Evolutionary conservation across 2,329 filamentous ascomycete genomes (phyloP).

Genomic region (Ascochyta lentis): DNA sequence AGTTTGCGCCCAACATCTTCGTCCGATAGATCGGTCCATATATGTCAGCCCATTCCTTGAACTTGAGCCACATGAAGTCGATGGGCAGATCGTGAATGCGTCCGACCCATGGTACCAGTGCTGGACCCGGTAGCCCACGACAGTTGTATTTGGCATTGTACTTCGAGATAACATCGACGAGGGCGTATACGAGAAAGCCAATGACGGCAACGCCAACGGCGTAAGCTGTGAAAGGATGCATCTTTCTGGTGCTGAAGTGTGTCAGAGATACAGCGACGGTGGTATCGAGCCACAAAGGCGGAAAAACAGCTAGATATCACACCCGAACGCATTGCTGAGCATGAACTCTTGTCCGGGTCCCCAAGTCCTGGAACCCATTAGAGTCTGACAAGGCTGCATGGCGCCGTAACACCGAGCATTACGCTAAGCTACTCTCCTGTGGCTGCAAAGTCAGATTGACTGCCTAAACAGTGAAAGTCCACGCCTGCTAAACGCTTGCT

Average conservation of each 20-base stretch:
- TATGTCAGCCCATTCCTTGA: slow-evolving; percentile 49
- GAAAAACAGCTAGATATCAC: slow-evolving; percentile 27
- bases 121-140: slow-evolving; percentile 51
- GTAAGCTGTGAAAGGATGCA: slow-evolving; percentile 53
- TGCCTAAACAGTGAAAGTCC: neutral
- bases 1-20: slow-evolving; percentile 51
- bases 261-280: slow-evolving; percentile 2
- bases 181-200: slow-evolving; percentile 45
- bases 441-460: neutral
- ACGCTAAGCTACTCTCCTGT: neutral
- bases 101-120: slow-evolving; percentile 46
- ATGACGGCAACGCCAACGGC: slow-evolving; percentile 47
- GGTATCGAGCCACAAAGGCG: slow-evolving; percentile 8
- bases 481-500: neutral
- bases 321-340: slow-evolving; percentile 4
- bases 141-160: slow-evolving; percentile 48
- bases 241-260: slow-evolving; percentile 15
- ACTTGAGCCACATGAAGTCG: slow-evolving; percentile 59
- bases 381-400: slow-evolving; percentile 18
- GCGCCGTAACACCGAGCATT: neutral
- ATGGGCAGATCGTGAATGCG: slow-evolving; percentile 48
- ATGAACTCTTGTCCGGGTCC: slow-evolving; percentile 29
- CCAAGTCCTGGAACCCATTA: slow-evolving; percentile 24
- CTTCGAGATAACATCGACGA: slow-evolving; percentile 44
- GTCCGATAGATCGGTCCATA: slow-evolving; percentile 47